Conservation (phyloP, 495 filamentous ascomycete species). For the Astrothelium macrocarpum region DNA sequence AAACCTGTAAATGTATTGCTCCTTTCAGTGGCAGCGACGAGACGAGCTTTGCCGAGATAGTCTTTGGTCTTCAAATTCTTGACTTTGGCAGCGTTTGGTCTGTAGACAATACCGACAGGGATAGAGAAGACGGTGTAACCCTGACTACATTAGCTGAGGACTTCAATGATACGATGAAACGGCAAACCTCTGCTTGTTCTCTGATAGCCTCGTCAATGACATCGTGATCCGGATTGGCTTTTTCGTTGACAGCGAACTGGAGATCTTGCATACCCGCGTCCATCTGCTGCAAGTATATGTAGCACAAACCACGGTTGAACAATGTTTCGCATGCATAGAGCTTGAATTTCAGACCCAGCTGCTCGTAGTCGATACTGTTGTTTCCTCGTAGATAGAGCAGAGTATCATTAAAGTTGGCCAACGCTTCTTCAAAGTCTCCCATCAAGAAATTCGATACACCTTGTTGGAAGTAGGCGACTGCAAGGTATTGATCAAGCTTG, state of each 20-base stretch:
- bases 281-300: conserved; percentile 91
- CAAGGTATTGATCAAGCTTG: conserved; percentile 83
- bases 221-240: conserved; percentile 86
- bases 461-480: conserved; percentile 97
- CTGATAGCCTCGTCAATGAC: conserved; percentile 95
- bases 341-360: conserved; percentile 91
- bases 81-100: conserved; percentile 94
- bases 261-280: conserved; percentile 85
- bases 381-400: conserved; percentile 91
- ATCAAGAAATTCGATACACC: conserved; percentile 97
- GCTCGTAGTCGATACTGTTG: conserved; percentile 95
- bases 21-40: conserved; percentile 86
- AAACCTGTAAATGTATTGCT: conserved; percentile 68
- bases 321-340: conserved; percentile 95
- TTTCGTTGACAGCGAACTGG: conserved; percentile 87
- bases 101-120: conserved; percentile 87
- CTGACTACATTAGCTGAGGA: conserved; percentile 35
- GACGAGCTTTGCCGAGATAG: conserved; percentile 85
- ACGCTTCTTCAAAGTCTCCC: conserved; percentile 92
- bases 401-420: conserved; percentile 98
- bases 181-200: conserved; percentile 79
- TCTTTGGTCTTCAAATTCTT: conserved; percentile 96
- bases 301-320: conserved; percentile 96
- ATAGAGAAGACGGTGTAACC: conserved; percentile 99
- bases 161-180: too few species aligned